Conservation (phyloP, 352 stramenopile genomes). For the Globisporangium lucens region DNA sequence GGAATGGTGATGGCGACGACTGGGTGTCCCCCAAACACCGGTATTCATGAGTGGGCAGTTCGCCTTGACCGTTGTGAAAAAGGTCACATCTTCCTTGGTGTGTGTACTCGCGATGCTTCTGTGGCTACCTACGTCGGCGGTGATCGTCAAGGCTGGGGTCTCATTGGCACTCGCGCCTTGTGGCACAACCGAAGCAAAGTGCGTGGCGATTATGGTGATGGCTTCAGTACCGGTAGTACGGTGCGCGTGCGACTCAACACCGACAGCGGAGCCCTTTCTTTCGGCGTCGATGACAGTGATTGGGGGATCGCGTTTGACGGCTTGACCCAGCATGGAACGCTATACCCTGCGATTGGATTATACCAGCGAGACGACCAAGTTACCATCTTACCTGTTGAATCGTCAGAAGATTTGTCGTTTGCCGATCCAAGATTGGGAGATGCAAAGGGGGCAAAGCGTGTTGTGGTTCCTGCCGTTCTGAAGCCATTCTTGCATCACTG, state of each 20-base stretch:
- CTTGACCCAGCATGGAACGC: slow-evolving; percentile 81
- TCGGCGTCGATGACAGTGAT: slow-evolving; percentile 83
- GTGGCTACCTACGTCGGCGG: slow-evolving; percentile 87
- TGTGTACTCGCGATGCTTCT: slow-evolving; percentile 83
- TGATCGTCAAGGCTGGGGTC: slow-evolving; percentile 84
- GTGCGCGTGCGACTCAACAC: slow-evolving; percentile 85
- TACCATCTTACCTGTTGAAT: slow-evolving; percentile 73
- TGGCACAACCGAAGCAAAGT: slow-evolving; percentile 91
- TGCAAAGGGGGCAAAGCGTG: slow-evolving; percentile 27
- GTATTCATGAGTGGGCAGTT: slow-evolving; percentile 87
- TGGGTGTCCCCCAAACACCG: slow-evolving; percentile 77
- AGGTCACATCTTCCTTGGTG: slow-evolving; percentile 87
- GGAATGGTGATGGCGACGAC: slow-evolving; percentile 88
- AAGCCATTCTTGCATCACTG: slow-evolving; percentile 77
- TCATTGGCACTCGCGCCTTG: slow-evolving; percentile 85
- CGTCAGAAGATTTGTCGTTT: slow-evolving; percentile 31
- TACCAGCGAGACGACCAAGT: slow-evolving; percentile 90
- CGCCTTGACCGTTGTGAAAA: slow-evolving; percentile 87
- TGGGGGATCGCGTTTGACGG: slow-evolving; percentile 89
- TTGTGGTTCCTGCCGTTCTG: slow-evolving; percentile 62
- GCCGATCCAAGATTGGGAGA: slow-evolving; percentile 24
- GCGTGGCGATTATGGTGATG: slow-evolving; percentile 84
- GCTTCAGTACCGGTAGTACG: slow-evolving; percentile 83
- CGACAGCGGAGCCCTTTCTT: slow-evolving; percentile 83
- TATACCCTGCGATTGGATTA: slow-evolving; percentile 85